These are phyloP conservation scores for Eutrema yunnanense DNA, from an alignment of 345 rosid species.

Conservation along the genomic window DNA sequence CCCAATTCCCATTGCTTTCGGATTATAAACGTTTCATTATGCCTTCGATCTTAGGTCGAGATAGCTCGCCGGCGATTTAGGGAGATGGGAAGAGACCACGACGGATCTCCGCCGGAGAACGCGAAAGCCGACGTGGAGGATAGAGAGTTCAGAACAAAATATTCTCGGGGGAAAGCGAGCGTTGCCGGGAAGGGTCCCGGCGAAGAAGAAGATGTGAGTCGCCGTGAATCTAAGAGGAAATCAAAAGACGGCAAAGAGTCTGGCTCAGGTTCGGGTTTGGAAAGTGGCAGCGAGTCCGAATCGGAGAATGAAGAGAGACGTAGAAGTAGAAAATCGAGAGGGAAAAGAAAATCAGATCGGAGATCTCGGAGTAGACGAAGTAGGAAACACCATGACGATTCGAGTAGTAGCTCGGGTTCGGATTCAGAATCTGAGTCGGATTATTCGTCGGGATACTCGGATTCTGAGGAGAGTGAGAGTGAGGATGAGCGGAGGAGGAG, in stretches of 20 bases:
- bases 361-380: constrained; percentile 35
- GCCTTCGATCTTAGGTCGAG: background rate
- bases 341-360: constrained; percentile 34
- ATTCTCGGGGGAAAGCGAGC: constrained; percentile 16
- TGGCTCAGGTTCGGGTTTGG: constrained; percentile 21
- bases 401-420: constrained; percentile 29
- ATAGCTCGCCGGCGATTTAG: constrained; percentile 17
- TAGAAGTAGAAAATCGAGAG: constrained; percentile 25
- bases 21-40: background rate
- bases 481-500: constrained; percentile 34
- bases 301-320: constrained; percentile 35
- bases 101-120: constrained; percentile 11
- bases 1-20: background rate
- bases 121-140: background rate
- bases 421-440: constrained; percentile 40
- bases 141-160: constrained; percentile 16
- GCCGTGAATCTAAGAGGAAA: constrained; percentile 23
- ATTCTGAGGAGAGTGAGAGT: constrained; percentile 37
- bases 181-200: constrained; percentile 17
- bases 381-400: constrained; percentile 19
- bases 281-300: constrained; percentile 23
- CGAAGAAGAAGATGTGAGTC: constrained; percentile 29
- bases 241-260: constrained; percentile 19
- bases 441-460: constrained; percentile 39
- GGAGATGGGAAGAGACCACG: constrained; percentile 27